Percentiles rank a stretch among this genome's conserved stretches.
These are phyloP conservation scores for Tulasnella sp. DNA, from an alignment of 768 basidiomycete species.

Conservation along the genomic window DNA sequence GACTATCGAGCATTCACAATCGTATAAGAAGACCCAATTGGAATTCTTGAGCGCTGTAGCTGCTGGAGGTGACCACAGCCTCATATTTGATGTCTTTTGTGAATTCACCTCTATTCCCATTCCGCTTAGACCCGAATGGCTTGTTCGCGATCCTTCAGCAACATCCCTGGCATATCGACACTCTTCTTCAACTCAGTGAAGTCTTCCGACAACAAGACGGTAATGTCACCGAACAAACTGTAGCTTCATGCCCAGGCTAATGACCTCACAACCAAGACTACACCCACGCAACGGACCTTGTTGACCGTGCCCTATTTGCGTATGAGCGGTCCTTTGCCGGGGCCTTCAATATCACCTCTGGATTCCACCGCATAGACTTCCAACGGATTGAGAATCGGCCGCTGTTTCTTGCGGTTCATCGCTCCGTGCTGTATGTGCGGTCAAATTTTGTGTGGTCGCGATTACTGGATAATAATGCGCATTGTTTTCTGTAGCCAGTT, in stretches of 20 bases:
- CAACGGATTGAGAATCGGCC: constrained; percentile 84
- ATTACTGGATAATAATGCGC: not conserved
- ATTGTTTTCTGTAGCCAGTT: constrained; percentile 45
- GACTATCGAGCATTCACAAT: constrained; percentile 78
- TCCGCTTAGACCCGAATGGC: constrained; percentile 54
- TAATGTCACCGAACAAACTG: constrained; percentile 24
- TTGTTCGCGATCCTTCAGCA: constrained; percentile 66
- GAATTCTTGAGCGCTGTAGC: constrained; percentile 72
- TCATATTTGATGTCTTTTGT: no score
- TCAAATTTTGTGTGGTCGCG: not conserved
- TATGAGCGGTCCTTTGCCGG: constrained; percentile 87
- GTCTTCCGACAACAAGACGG: constrained; percentile 83
- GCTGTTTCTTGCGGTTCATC: constrained; percentile 79
- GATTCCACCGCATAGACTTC: constrained; percentile 79
- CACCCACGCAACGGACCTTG: constrained; percentile 71
- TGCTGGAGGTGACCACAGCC: constrained; percentile 74
- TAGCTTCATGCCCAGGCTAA: no score
- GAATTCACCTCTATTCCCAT: not conserved
- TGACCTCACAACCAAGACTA: constrained; percentile 44
- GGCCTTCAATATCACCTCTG: constrained; percentile 73
- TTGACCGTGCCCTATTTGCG: constrained; percentile 88
- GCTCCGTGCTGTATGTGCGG: constrained; percentile 62
- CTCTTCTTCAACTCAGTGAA: constrained; percentile 75
- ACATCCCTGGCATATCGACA: constrained; percentile 89
- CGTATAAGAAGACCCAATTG: constrained; percentile 70